These are phyloP conservation scores for Plantago ovata DNA, from an alignment of 257 asterid species.

Conservation along the genomic window DNA sequence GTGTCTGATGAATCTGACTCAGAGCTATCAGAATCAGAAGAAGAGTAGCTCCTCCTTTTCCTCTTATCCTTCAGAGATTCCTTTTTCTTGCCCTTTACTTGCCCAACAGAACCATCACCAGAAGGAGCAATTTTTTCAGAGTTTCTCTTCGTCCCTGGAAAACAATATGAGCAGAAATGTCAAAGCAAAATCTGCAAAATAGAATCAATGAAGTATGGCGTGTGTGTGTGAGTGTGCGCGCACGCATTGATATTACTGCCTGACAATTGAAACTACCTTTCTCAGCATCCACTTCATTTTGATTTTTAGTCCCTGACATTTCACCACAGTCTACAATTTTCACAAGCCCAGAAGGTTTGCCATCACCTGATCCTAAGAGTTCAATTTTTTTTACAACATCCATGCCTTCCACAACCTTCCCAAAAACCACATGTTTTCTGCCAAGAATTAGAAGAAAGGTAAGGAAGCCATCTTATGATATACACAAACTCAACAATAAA, in stretches of 20 bases:
- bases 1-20: conserved; percentile 63
- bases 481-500: conserved; percentile 16
- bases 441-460: conserved; percentile 25
- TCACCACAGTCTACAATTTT: conserved; percentile 84
- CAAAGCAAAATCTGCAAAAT: conserved; percentile 18
- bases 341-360: conserved; percentile 57
- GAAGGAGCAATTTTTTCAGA: conserved; percentile 33
- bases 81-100: conserved; percentile 45
- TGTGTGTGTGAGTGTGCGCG: too few species aligned
- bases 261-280: conserved; percentile 43
- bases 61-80: conserved; percentile 36
- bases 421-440: conserved; percentile 98
- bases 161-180: conserved; percentile 17
- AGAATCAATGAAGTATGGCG: background rate
- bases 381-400: conserved; percentile 77
- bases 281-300: conserved; percentile 35
- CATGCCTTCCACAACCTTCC: conserved; percentile 90
- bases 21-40: conserved; percentile 83
- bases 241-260: background rate
- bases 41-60: conserved; percentile 71
- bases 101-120: conserved; percentile 43
- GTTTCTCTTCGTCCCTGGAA: conserved; percentile 58
- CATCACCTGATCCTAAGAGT: conserved; percentile 69
- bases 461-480: conserved; percentile 7
- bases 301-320: conserved; percentile 32